Conservation (phyloP, 441 rosid genomes). For the Arabidopsis hybrid region DNA sequence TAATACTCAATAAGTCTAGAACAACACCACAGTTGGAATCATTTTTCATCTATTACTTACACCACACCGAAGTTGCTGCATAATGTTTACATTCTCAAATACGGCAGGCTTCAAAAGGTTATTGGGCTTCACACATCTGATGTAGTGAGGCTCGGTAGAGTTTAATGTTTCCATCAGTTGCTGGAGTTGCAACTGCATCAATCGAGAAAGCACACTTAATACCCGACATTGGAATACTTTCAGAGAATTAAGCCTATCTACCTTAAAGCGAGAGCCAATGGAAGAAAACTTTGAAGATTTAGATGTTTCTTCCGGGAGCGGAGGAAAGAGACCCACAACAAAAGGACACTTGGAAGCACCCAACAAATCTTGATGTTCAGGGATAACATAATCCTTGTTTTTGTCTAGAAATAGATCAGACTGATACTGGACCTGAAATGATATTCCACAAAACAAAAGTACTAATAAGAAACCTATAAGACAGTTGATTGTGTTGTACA, state of each 20-base stretch:
- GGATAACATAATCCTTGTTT: slow-evolving; percentile 97
- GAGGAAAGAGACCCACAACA: slow-evolving; percentile 93
- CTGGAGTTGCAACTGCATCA: slow-evolving; percentile 90
- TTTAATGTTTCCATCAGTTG: slow-evolving; percentile 87
- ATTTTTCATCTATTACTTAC: slow-evolving; percentile 59
- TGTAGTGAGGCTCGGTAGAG: slow-evolving; percentile 96
- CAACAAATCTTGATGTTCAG: slow-evolving; percentile 94
- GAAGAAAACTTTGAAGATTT: slow-evolving; percentile 97
- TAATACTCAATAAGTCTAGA: no score
- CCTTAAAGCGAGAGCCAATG: slow-evolving; percentile 98
- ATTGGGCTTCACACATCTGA: slow-evolving; percentile 98
- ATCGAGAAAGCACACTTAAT: background rate
- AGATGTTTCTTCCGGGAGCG: slow-evolving; percentile 82
- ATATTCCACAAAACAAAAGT: background rate
- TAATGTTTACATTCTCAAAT: slow-evolving; percentile 93
- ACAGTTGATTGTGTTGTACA: background rate
- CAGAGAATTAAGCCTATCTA: slow-evolving; percentile 37
- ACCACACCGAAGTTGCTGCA: slow-evolving; percentile 98
- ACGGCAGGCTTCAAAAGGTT: slow-evolving; percentile 89
- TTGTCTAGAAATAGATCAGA: slow-evolving; percentile 96
- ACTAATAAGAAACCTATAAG: background rate
- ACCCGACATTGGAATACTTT: background rate
- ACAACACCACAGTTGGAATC: no score
- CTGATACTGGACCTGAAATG: slow-evolving; percentile 81
- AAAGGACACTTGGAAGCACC: slow-evolving; percentile 80